phyloP scores from a whole-genome alignment of 176 grass and related monocot species.

The Melocanna baccifera region DNA sequence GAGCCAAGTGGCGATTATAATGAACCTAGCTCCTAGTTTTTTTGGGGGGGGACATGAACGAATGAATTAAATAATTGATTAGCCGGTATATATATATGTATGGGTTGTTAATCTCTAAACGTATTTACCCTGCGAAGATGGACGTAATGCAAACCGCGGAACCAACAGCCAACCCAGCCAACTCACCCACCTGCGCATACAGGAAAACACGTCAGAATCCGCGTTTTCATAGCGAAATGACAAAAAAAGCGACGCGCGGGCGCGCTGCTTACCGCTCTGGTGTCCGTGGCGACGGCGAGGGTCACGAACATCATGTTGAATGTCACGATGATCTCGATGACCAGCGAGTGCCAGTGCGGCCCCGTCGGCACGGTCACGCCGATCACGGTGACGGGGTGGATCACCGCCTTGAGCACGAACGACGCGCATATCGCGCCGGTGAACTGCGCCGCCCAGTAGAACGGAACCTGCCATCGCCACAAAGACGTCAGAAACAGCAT shows the following conservation, averaged over 20 bases:
- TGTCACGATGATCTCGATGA: conserved; percentile 78
- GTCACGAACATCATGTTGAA: conserved; percentile 99
- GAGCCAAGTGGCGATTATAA: conserved; percentile 19
- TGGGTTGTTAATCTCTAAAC: conserved; percentile 4
- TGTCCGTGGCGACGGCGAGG: conserved; percentile 86
- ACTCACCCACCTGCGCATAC: conserved; percentile 82
- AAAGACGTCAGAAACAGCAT: not conserved
- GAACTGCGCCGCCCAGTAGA: conserved; percentile 94
- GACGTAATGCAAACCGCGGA: conserved; percentile 98
- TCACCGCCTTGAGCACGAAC: conserved; percentile 72
- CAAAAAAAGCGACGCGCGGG: not conserved
- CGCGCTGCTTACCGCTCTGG: conserved; percentile 45
- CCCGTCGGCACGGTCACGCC: conserved; percentile 65
- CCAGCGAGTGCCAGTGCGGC: conserved; percentile 60
- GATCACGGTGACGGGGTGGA: conserved; percentile 64
- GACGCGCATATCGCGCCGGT: conserved; percentile 68
- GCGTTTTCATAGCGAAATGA: not conserved
- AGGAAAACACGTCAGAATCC: not conserved
- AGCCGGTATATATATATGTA: not conserved
- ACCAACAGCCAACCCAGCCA: conserved; percentile 92
- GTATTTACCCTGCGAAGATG: conserved; percentile 91
- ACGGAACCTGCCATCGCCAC: conserved; percentile 62
- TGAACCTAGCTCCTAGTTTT: not conserved
- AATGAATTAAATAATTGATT: conserved; percentile 7
- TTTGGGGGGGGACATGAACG: not conserved